Base-by-base conservation (phyloP, 495 filamentous ascomycete genomes). In the Elaphomyces granulatus region DNA sequence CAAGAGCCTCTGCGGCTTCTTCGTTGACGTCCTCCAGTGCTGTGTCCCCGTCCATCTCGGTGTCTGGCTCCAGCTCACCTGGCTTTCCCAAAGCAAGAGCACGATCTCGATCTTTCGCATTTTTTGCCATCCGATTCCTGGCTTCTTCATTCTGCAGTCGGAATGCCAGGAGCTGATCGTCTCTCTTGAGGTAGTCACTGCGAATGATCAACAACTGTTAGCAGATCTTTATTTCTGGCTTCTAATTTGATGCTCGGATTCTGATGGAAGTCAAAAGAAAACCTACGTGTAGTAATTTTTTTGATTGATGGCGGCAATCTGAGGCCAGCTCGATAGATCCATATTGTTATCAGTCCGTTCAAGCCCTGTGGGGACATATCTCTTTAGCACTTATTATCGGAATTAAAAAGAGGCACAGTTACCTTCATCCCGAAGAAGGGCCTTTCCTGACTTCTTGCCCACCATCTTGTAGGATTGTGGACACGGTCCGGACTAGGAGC, bases 231-330 rank as follows among this genome's bases (percentile, higher is more conserved):
- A n/a, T n/a, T n/a, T n/a, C n/a, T n/a, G n/a, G n/a, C n/a, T n/a
- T n/a, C n/a, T n/a, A n/a, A n/a, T n/a, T n/a, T n/a, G n/a, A n/a
- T n/a, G n/a, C n/a, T n/a, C n/a, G n/a, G n/a, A n/a, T n/a, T n/a
- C n/a, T n/a, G n/a, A n/a, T n/a, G n/a, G n/a, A n/a, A n/a, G n/a
- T n/a, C 23, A 28, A 7, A 8, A 9, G n/a, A 39, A 38, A 15
- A 69, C 85, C 40, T 70, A 94, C 85, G 90, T 98, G 52, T 98
- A 98, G 60, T 98, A 98, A 60, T 98, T 98, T 62, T 98, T 98
- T 54, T 98, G 90, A 53, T 98, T 98, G 56, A 98, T 98, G 52
- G 87, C 80, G 12, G 70, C 68, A 32, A 94, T 75, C 48, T 87
- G 79, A 15, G 90, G 92, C 90, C 90, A 98, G 59, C 71, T 88